Percentiles rank a stretch among this genome's conserved stretches.
Evolutionary conservation across 495 filamentous ascomycete genomes (phyloP).

Genomic region (Penicillium cinerascens): DNA sequence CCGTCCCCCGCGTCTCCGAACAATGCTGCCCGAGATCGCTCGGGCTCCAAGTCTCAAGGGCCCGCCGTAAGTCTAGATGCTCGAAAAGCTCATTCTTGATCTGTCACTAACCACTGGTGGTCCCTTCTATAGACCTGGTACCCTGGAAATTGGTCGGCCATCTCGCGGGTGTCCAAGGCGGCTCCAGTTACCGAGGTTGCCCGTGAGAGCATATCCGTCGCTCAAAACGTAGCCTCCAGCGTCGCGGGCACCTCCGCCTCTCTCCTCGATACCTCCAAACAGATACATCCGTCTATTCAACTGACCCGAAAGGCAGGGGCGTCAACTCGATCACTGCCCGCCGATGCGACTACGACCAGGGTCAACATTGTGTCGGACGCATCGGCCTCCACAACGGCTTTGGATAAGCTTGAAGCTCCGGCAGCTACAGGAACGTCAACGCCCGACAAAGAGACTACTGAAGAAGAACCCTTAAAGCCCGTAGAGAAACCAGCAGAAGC

Average conservation of each 20-base stretch:
- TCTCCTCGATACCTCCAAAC: conserved; percentile 26
- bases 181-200: conserved; percentile 70
- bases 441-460: conserved; percentile 22
- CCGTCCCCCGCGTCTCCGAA: conserved; percentile 28
- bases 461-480: conserved; percentile 9
- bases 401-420: conserved; percentile 24
- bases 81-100: neutral
- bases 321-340: conserved; percentile 47
- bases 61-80: conserved; percentile 25
- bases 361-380: conserved; percentile 50
- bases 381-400: conserved; percentile 32
- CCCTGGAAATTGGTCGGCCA: conserved; percentile 59
- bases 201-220: conserved; percentile 69
- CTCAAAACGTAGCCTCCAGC: conserved; percentile 45
- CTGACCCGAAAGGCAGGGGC: conserved; percentile 38
- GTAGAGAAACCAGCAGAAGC: conserved; percentile 18
- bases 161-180: conserved; percentile 59
- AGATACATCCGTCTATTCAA: conserved; percentile 35
- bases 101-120: conserved; percentile 16
- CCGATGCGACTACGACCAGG: conserved; percentile 44
- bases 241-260: conserved; percentile 31
- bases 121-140: conserved; percentile 42
- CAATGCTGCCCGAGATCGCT: conserved; percentile 30
- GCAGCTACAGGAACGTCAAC: conserved; percentile 14
- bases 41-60: conserved; percentile 32